Base-by-base conservation (phyloP, 2,329 filamentous ascomycete genomes). In the Arthrobotrys pseudoclavata region DNA sequence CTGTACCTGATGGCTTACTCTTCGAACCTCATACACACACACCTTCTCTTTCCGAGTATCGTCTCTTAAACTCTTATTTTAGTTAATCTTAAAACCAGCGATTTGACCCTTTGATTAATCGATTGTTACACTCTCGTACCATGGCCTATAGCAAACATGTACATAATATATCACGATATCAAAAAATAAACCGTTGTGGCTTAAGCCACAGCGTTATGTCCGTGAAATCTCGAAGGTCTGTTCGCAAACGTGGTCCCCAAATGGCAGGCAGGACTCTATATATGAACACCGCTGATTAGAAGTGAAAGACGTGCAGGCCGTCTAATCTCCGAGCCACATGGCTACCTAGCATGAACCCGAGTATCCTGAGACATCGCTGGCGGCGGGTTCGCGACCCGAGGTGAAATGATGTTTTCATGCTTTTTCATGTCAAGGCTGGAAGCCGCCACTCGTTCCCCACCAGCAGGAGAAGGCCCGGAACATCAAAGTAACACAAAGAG, bases 241-340 rank as follows among this genome's bases (percentile, higher is more conserved):
- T 47, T 69, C 66, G 66, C 66, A 18, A 69, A 70, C 31, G 31
- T n/a, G 45, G 18, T 70, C 67, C 29, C 42, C 47, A 70, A 42
- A 29, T 40, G 67, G 67, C 55, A 70, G 67, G 67, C 55, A 40
- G 29, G 31, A 70, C 67, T 70, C 67, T 63, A 53, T 70, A 52
- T 70, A 62, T 70, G 20, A 62, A 26, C 67, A 61, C n/a, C 5
- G 15, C 37, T 50, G 45, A 63, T 45, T 50, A 12, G 40, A 48
- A 6, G 40, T 47, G 26, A 63, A 68, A 48, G 20, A 68, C 15
- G 34, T 52, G 55, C 60, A 40, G 34, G 55, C 55, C 34, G 55
- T 53, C 53, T 69, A 70, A 70, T 70, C 67, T 70, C 67, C 67
- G 67, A 52, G 67, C 67, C 67, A 70, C 67, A 70, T 70, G 67